Evolutionary conservation across 257 asterid species (phyloP).

Genomic region (Buddleja alternifolia): DNA sequence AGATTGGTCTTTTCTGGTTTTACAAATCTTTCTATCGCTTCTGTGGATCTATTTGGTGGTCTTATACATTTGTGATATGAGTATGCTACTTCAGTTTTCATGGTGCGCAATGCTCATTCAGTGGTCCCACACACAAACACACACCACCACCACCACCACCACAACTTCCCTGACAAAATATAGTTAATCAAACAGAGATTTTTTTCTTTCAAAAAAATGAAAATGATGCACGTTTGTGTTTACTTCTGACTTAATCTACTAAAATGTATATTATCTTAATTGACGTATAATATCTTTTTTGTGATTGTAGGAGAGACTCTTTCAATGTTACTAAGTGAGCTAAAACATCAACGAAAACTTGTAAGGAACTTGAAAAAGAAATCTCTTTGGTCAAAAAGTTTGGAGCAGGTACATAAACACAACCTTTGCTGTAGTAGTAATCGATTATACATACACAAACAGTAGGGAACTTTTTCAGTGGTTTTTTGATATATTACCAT

Average conservation of each 20-base stretch:
- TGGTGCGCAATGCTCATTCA: no score
- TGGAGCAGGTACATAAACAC: constrained; percentile 83
- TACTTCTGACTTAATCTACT: no score
- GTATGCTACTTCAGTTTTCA: neutral
- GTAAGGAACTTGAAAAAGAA: constrained; percentile 91
- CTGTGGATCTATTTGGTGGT: neutral
- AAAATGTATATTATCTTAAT: constrained; percentile 7
- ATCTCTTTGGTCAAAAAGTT: constrained; percentile 93
- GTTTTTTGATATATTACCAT: neutral
- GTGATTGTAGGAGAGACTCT: constrained; percentile 75
- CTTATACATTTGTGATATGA: neutral
- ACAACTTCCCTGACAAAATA: no score
- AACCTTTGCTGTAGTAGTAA: constrained; percentile 5
- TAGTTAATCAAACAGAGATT: no score
- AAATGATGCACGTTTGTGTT: no score
- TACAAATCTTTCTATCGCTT: neutral
- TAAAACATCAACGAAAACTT: constrained; percentile 88
- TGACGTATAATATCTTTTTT: constrained; percentile 16
- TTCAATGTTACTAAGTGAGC: constrained; percentile 77
- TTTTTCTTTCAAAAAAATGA: no score
- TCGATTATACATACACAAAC: neutral
- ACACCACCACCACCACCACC: no score
- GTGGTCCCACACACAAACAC: no score
- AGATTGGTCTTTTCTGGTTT: neutral
- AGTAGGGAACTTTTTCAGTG: neutral